Evolutionary conservation across 2,329 filamentous ascomycete genomes (phyloP), one percentile per base, ranked within the genome.

Genomic region (Neophaeococcomyces aloes): DNA sequence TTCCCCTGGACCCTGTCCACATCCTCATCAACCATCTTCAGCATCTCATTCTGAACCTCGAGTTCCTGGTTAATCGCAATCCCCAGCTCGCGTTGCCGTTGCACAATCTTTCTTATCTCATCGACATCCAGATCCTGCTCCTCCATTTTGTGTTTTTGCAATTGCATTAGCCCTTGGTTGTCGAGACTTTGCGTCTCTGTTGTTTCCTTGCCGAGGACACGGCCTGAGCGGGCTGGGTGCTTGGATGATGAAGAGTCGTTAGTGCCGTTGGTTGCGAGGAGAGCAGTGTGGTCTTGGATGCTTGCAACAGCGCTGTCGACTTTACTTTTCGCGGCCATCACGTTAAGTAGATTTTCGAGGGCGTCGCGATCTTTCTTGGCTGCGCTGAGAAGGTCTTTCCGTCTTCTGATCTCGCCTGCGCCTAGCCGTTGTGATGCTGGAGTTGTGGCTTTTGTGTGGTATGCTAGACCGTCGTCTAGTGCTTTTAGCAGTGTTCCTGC

Each of bases 1-100:
- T 71, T 71, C 34, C 62, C 57, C 45, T 65, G 57, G 35, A 70
- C 51, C 47, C 65, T 62, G 33, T 73, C 70, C 4, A 71, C 68
- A 61, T 81, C 77, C 51, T 77, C 70, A 51, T 77, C 75, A 18
- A 78, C 58, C 60, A 78, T 56, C 10, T 66, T 70, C 48, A 81
- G 56, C 65, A 80, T 65, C 52, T 74, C 69, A 57, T 78, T 78
- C 64, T 80, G 76, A 46, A 78, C 63, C 45, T 72, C 68, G 53
- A 81, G 58, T 61, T 81, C 77, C 47, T 75, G 69, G 50, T 80
- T 77, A 50, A 81, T 80, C 53, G 71, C 65, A 19, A 77, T 70
- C 1, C 76, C 77, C 61, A 81, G 67, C 56, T 81, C 75, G 56
- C 70, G 72, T 65, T 80, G 74, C 48, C 76, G 61, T 27, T 70